Base-by-base conservation (phyloP, 1,284 basidiomycete genomes). In the Xerocomus tenax region DNA sequence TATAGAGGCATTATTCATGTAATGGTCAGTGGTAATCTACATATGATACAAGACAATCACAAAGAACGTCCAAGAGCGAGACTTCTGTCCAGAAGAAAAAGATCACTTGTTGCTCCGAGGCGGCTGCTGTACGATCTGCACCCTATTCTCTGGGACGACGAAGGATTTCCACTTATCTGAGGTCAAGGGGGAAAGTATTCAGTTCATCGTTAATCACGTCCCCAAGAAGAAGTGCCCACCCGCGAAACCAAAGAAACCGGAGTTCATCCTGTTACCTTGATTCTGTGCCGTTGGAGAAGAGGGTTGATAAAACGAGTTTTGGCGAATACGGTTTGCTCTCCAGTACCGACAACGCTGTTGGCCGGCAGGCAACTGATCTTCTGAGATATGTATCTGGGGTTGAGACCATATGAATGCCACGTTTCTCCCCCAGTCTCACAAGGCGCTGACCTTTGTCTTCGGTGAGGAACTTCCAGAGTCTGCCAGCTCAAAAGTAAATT, bases 311-410 rank as follows among this genome's bases (percentile, higher is more conserved):
- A 66, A 63, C 5, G 61, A 63, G 41, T 15, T 28, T 41, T 63
- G 61, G 34, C 61, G 59, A 45, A 61, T 56, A 25, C 64, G 61
- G 34, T 52, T 66, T 9, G 62, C 61, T 28, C 52, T 63, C 61
- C 61, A 63, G 55, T 52, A 63, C 38, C 61, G 55, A 41, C 61
- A 63, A 26, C 62, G 64, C 52, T 66, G 61, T 9, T 60, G 53
- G 42, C 54, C 61, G 0, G 55, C 35, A n/a, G 52, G 8, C 5
- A 63, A 35, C 23, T 63, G 59, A 7, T 54, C 61, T 15, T 66
- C 61, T 7, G 62, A 58, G 3, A 61, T 48, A 42, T 63, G 43
- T 48, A 61, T 48, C 60, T 61, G 8, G 40, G 9, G 18, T 35
- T 35, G 8, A 35, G 6, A 25, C 5, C 4, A 23, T 9, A 40